Evolutionary conservation across 768 basidiomycete species (phyloP).

Genomic region (Xanthoconium stramineum): DNA sequence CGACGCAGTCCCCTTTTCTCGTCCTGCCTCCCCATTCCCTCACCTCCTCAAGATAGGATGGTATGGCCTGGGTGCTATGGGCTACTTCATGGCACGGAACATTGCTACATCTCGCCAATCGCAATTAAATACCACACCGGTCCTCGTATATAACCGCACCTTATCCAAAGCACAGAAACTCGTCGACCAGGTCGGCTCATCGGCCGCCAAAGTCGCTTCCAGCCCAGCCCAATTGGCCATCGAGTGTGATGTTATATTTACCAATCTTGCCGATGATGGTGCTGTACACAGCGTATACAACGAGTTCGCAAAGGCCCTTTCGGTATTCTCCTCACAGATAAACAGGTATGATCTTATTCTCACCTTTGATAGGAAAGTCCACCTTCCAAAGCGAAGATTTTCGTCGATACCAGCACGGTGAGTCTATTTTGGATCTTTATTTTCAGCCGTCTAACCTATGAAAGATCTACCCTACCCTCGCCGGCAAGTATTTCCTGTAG

Average conservation of each 20-base stretch:
- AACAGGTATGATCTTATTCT: background rate
- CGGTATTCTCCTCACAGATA: constrained; percentile 35
- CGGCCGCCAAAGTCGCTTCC: constrained; percentile 53
- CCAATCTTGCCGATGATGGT: constrained; percentile 69
- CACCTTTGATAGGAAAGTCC: constrained; percentile 33
- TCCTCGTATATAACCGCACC: constrained; percentile 79
- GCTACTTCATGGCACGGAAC: constrained; percentile 75
- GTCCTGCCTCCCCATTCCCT: constrained; percentile 54
- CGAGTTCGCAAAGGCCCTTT: constrained; percentile 55
- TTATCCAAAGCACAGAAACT: constrained; percentile 57
- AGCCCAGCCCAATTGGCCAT: constrained; percentile 55
- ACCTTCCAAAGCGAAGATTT: constrained; percentile 59
- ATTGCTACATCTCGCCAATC: constrained; percentile 54
- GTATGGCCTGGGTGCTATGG: constrained; percentile 63
- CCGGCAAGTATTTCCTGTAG: constrained; percentile 32
- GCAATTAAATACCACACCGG: constrained; percentile 42
- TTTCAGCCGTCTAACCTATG: constrained; percentile 7
- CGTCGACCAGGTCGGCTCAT: constrained; percentile 50
- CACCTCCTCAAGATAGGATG: constrained; percentile 40
- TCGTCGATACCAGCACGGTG: constrained; percentile 85
- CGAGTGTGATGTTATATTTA: constrained; percentile 74
- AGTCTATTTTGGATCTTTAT: constrained; percentile 21
- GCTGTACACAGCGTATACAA: constrained; percentile 63
- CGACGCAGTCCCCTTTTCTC: constrained; percentile 48
- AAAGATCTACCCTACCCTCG: constrained; percentile 54